Percentiles rank a stretch among this genome's conserved stretches.
Conservation (phyloP, 2,329 filamentous ascomycete genomes). For the Microcyclospora pomicola region DNA sequence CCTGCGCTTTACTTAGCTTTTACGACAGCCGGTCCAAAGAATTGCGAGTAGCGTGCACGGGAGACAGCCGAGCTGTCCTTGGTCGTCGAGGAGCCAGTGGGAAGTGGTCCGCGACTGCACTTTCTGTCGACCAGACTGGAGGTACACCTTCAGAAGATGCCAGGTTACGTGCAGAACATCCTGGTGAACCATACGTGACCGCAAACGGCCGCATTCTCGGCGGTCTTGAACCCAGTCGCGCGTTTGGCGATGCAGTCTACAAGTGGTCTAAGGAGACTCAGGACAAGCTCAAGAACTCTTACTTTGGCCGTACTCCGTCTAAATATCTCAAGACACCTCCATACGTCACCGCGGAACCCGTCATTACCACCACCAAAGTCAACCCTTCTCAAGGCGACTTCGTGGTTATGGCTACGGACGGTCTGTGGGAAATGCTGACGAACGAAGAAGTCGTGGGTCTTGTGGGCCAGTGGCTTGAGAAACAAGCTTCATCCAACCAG, state of each 20-base stretch:
- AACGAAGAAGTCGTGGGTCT: slow-evolving; percentile 96
- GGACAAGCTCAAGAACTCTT: slow-evolving; percentile 65
- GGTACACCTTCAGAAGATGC: slow-evolving; percentile 72
- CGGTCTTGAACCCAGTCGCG: slow-evolving; percentile 79
- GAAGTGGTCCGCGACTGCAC: slow-evolving; percentile 81
- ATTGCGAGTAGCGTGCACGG: slow-evolving; percentile 85
- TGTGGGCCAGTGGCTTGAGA: slow-evolving; percentile 92
- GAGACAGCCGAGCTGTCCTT: slow-evolving; percentile 88
- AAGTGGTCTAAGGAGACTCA: slow-evolving; percentile 88
- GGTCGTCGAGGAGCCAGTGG: slow-evolving; percentile 64
- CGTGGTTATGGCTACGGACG: slow-evolving; percentile 89
- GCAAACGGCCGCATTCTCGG: slow-evolving; percentile 82
- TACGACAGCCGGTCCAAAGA: slow-evolving; percentile 82
- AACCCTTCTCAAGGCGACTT: slow-evolving; percentile 86
- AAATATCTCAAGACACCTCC: slow-evolving; percentile 76
- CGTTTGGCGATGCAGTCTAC: slow-evolving; percentile 92
- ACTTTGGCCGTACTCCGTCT: slow-evolving; percentile 72
- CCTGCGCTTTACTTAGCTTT: slow-evolving; percentile 89
- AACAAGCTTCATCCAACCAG: slow-evolving; percentile 39
- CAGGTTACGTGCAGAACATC: slow-evolving; percentile 73
- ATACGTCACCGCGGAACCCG: slow-evolving; percentile 91
- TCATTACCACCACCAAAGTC: slow-evolving; percentile 86
- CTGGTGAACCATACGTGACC: slow-evolving; percentile 76
- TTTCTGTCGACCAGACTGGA: slow-evolving; percentile 91
- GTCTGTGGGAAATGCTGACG: slow-evolving; percentile 97